Conservation (phyloP, 306 rosid species). For the Albizia julibrissin region DNA sequence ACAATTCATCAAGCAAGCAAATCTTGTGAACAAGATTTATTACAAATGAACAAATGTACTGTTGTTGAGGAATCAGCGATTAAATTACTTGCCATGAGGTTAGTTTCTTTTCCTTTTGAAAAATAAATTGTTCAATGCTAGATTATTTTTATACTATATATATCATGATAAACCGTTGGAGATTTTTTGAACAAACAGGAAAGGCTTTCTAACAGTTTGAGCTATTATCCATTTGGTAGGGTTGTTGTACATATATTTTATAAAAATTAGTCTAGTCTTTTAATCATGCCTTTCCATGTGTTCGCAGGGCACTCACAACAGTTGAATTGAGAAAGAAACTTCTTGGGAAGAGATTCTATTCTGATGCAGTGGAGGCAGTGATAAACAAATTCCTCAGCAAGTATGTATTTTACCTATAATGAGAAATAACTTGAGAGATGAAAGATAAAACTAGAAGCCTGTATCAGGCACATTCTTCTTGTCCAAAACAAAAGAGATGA, state of each 20-base stretch:
- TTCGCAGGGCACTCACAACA: constrained; percentile 75
- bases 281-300: constrained; percentile 23
- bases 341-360: constrained; percentile 58
- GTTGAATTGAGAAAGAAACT: constrained; percentile 77
- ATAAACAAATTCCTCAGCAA: constrained; percentile 63
- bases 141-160: neutral
- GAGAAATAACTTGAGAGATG: neutral
- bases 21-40: constrained; percentile 37
- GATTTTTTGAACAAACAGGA: constrained; percentile 14
- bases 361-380: constrained; percentile 58
- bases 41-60: constrained; percentile 37
- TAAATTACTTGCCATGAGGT: constrained; percentile 78
- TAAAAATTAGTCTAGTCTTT: constrained; percentile 10
- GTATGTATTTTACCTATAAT: constrained; percentile 40
- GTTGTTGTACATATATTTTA: neutral
- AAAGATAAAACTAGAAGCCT: neutral
- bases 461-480: neutral
- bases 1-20: constrained; percentile 34
- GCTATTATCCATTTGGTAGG: constrained; percentile 9
- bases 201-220: neutral
- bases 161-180: constrained; percentile 2
- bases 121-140: neutral
- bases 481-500: neutral
- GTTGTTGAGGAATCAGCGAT: constrained; percentile 65
- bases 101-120: constrained; percentile 8